Evolutionary conservation across 352 stramenopile species (phyloP).

Genomic region (Phytophthora idaei): DNA sequence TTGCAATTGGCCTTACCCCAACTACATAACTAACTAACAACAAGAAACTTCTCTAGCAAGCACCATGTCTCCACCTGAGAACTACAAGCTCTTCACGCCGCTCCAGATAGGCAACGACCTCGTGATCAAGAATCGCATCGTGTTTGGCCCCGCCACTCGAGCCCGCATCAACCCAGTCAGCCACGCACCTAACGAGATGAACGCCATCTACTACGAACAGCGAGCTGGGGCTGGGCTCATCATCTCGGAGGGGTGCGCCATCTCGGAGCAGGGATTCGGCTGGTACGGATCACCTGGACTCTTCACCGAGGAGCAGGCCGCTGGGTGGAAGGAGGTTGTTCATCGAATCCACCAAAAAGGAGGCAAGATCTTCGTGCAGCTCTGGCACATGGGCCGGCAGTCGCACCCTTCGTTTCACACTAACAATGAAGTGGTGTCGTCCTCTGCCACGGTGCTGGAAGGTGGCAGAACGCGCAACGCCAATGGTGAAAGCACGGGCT

Average conservation of each 20-base stretch:
- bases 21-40: conserved; percentile 1
- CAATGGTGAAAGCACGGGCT: conserved; percentile 25
- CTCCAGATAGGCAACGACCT: conserved; percentile 31
- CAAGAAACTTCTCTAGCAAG: background rate
- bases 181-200: conserved; percentile 32
- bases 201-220: conserved; percentile 49
- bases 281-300: conserved; percentile 51
- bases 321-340: conserved; percentile 51
- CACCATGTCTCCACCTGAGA: conserved; percentile 25
- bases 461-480: conserved; percentile 33
- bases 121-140: conserved; percentile 51
- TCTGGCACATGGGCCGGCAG: conserved; percentile 83
- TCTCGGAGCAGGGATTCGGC: conserved; percentile 38
- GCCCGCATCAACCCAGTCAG: conserved; percentile 25
- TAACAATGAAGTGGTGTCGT: conserved; percentile 54
- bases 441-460: conserved; percentile 31
- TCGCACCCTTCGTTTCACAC: conserved; percentile 60
- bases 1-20: conserved; percentile 15
- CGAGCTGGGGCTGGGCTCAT: conserved; percentile 45
- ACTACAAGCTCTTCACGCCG: conserved; percentile 47
- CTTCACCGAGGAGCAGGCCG: conserved; percentile 43
- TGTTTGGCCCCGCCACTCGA: conserved; percentile 50
- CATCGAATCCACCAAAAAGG: conserved; percentile 75
- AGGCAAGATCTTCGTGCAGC: conserved; percentile 77
- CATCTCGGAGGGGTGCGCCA: conserved; percentile 51